Percentiles rank a stretch among this genome's conserved stretches.
phyloP scores from a whole-genome alignment of 2,329 filamentous ascomycete species.

The Colletotrichum magnum region DNA sequence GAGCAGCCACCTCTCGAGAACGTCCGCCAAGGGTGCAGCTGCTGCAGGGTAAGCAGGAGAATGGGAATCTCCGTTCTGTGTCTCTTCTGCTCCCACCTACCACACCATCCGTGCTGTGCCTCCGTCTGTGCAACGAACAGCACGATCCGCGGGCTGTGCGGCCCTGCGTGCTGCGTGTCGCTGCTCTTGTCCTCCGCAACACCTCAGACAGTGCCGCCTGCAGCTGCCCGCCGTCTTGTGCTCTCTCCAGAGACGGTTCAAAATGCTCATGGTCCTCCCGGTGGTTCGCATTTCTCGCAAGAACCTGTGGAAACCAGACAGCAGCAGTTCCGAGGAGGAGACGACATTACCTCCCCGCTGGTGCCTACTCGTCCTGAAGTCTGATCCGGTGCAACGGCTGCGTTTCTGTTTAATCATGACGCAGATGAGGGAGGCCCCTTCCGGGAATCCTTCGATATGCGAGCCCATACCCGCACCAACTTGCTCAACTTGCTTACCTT shows the following conservation, averaged over 20 bases:
- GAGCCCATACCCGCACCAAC: not conserved
- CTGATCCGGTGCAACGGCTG: conserved; percentile 15
- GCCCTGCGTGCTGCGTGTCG: not conserved
- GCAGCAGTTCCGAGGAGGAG: not conserved
- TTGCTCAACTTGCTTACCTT: not conserved
- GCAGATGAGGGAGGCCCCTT: conserved; percentile 4
- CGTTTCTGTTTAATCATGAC: conserved; percentile 8
- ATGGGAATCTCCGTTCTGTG: not conserved
- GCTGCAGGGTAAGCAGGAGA: conserved; percentile 4
- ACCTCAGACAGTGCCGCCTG: conserved; percentile 11
- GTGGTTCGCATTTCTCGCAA: too few relatives aligned
- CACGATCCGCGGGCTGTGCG: conserved; percentile 8
- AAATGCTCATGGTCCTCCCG: too few relatives aligned
- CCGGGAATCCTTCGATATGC: conserved; percentile 8
- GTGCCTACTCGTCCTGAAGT: not conserved
- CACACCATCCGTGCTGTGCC: conserved; percentile 23
- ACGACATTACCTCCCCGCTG: not conserved
- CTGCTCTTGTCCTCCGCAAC: conserved; percentile 9
- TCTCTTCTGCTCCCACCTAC: not conserved
- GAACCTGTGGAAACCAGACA: too few relatives aligned
- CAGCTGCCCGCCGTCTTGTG: conserved; percentile 5
- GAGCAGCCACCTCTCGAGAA: too few relatives aligned
- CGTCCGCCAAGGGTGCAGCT: too few relatives aligned
- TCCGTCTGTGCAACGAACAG: conserved; percentile 26
- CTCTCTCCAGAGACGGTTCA: too few relatives aligned